Evolutionary conservation across 2,329 filamentous ascomycete species (phyloP).

Genomic region (Niveomyces coronatus): DNA sequence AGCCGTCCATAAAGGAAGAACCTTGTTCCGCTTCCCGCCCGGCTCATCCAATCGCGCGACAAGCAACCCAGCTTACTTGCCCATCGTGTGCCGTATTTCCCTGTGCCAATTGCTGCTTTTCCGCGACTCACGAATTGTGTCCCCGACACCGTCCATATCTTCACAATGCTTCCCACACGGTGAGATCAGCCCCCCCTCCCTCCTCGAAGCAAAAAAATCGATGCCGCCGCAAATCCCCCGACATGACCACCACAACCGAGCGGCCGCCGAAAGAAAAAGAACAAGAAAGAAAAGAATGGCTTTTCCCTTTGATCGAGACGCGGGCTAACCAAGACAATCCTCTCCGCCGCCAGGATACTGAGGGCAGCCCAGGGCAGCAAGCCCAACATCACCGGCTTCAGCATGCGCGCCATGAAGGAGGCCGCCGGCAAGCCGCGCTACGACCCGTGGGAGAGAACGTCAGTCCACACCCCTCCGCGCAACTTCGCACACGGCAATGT

Average conservation of each 20-base stretch:
- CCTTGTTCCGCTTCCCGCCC: constrained; percentile 1
- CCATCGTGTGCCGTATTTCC: neutral
- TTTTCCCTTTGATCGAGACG: too few species aligned
- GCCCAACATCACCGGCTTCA: constrained; percentile 86
- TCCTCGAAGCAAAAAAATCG: too few species aligned
- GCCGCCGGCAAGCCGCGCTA: constrained; percentile 53
- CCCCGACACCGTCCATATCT: constrained; percentile 13
- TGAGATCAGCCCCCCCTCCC: constrained; percentile 13
- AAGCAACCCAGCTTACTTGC: constrained; percentile 9
- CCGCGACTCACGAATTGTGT: neutral
- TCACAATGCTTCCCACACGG: constrained; percentile 31
- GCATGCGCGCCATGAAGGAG: constrained; percentile 68
- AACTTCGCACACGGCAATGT: too few species aligned
- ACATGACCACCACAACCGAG: neutral
- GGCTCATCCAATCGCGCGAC: constrained; percentile 6
- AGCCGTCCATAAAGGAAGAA: constrained; percentile 1
- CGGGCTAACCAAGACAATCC: too few species aligned
- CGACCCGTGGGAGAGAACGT: constrained; percentile 59
- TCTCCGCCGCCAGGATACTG: constrained; percentile 39
- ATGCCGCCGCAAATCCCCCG: neutral
- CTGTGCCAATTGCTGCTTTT: neutral
- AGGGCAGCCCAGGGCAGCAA: constrained; percentile 42
- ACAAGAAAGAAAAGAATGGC: too few species aligned
- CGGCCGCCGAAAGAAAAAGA: too few species aligned
- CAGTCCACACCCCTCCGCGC: constrained; percentile 22